These are phyloP conservation scores for Boletus coffeatus DNA, from an alignment of 1,284 basidiomycete genomes.

Conservation along the genomic window DNA sequence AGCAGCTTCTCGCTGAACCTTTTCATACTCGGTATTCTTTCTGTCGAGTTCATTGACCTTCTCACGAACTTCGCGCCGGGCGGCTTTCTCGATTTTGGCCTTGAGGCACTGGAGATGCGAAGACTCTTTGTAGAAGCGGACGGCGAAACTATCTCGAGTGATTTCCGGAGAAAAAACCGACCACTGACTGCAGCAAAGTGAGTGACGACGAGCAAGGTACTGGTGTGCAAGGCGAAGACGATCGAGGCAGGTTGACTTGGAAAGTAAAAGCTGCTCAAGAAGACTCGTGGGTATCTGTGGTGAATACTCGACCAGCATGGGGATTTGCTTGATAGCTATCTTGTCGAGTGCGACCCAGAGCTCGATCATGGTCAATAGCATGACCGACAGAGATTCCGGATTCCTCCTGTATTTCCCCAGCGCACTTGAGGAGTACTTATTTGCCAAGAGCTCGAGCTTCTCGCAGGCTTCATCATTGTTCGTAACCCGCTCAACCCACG, in stretches of 20 bases:
- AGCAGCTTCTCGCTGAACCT: conserved; percentile 14
- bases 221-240: conserved; percentile 26
- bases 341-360: no score
- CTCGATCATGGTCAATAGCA: no score
- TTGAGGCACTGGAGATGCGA: conserved; percentile 22
- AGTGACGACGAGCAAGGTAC: conserved; percentile 29
- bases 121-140: conserved; percentile 29
- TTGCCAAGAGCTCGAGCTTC: conserved; percentile 23
- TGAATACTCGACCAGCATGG: conserved; percentile 39
- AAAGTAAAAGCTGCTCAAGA: conserved; percentile 38
- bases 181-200: conserved; percentile 4
- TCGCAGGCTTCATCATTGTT: conserved; percentile 13
- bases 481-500: conserved; percentile 28
- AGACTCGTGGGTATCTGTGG: conserved; percentile 37
- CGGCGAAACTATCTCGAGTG: conserved; percentile 19
- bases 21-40: conserved; percentile 15
- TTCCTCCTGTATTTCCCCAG: background rate
- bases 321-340: conserved; percentile 21
- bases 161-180: conserved; percentile 20
- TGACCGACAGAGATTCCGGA: no score
- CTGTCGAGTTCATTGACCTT: background rate
- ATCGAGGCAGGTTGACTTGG: conserved; percentile 23
- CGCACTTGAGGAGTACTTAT: conserved; percentile 30
- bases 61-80: background rate
- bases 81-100: conserved; percentile 23